phyloP scores from a whole-genome alignment of 202 grass and related monocot species.

The Dendrocalamus latiflorus region DNA sequence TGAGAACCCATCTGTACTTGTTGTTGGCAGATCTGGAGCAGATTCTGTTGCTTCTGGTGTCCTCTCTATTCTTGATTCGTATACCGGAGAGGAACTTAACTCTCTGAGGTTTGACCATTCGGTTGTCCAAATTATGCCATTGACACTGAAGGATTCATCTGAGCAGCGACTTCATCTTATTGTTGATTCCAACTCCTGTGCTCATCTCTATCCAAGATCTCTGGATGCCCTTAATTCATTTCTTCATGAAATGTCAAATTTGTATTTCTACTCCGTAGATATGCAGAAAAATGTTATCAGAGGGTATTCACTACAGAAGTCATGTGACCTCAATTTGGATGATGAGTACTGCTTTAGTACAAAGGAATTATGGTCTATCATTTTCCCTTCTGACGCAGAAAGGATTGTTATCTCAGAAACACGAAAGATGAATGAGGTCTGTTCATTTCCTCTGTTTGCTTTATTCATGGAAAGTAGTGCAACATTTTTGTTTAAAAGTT shows the following conservation, averaged over 20 bases:
- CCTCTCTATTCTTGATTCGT: too few relatives aligned
- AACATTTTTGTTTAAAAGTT: neutral
- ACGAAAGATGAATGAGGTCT: slow-evolving; percentile 52
- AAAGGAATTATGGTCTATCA: slow-evolving; percentile 47
- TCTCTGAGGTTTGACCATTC: too few relatives aligned
- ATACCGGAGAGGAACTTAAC: too few relatives aligned
- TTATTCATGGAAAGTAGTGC: neutral
- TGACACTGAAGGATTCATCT: slow-evolving; percentile 70
- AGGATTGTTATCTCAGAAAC: slow-evolving; percentile 52
- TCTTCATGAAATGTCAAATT: slow-evolving; percentile 61
- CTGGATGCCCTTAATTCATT: slow-evolving; percentile 32
- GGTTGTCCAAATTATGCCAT: slow-evolving; percentile 70
- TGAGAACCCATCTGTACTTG: too few relatives aligned
- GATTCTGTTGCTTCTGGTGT: too few relatives aligned
- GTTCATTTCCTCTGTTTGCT: slow-evolving; percentile 15
- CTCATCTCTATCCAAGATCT: slow-evolving; percentile 51
- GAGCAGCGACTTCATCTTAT: slow-evolving; percentile 53
- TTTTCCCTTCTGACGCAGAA: slow-evolving; percentile 51
- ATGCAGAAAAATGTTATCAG: slow-evolving; percentile 40
- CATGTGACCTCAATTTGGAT: slow-evolving; percentile 53
- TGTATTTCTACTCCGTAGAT: slow-evolving; percentile 55
- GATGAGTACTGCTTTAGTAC: slow-evolving; percentile 49
- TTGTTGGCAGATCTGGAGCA: too few relatives aligned
- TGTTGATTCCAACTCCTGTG: slow-evolving; percentile 44
- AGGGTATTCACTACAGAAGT: slow-evolving; percentile 48